phyloP scores from a whole-genome alignment of 176 grass and related monocot species.

The Musa schizocarpa region DNA sequence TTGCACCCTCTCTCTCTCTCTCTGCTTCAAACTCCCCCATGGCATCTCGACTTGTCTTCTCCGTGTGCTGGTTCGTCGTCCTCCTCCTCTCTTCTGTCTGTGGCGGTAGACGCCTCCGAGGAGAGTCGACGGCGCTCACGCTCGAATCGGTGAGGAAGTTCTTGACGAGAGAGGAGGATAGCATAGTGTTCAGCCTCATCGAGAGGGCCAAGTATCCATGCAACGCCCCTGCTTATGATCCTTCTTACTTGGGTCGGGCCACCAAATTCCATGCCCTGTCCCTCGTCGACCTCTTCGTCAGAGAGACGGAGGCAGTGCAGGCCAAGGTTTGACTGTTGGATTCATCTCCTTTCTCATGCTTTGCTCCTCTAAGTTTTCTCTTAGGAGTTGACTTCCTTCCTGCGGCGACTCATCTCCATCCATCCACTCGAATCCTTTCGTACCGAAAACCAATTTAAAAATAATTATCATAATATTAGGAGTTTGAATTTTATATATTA shows the following conservation, averaged over 20 bases:
- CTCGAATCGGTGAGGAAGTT: conserved; percentile 53
- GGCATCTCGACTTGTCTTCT: not conserved
- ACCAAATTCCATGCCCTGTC: conserved; percentile 8
- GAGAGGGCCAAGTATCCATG: conserved; percentile 51
- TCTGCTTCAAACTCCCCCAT: conserved; percentile 11
- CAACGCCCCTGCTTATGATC: conserved; percentile 34
- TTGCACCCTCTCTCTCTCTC: not conserved
- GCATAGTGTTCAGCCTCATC: conserved; percentile 69
- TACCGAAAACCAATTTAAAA: no score
- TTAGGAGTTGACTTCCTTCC: not conserved
- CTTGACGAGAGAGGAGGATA: conserved; percentile 61
- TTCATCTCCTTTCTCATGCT: not conserved
- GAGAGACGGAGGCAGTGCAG: conserved; percentile 48
- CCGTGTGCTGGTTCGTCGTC: conserved; percentile 4
- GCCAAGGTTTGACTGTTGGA: conserved; percentile 31
- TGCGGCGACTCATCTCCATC: no score
- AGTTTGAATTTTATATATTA: no score
- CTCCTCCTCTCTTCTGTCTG: conserved; percentile 7
- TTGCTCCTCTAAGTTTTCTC: not conserved
- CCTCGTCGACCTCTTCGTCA: conserved; percentile 43
- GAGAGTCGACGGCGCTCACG: conserved; percentile 11
- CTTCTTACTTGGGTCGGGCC: not conserved
- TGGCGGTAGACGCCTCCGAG: not conserved
- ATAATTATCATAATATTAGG: no score
- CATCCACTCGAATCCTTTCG: no score